Base-by-base conservation (phyloP, 148 eudicot genomes). In the Salicornia ramosissima region DNA sequence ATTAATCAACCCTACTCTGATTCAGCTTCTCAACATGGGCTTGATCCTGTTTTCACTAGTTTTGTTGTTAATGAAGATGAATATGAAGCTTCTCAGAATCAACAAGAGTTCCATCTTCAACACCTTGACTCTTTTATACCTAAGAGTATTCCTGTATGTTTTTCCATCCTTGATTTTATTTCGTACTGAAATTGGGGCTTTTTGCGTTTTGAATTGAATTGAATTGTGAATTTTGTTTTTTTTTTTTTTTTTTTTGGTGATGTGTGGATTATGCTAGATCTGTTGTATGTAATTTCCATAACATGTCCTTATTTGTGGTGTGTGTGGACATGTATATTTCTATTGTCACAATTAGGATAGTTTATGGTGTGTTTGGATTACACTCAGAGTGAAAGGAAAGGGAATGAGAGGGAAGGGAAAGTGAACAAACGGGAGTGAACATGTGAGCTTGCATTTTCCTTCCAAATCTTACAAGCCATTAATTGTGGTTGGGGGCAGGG, bases 91-190 rank as follows among this genome's bases (percentile, higher is more conserved):
- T 77, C 68, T 33, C 68, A 69, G 2, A 18, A 64, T 59, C 65
- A 68, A 5, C 80, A n/a, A n/a, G n/a, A n/a, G n/a, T n/a, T n/a
- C n/a, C n/a, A 80, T 49, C 78, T 79, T 51, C 84, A 74, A 10
- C 74, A 84, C 57, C 76, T 58, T 40, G 85, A 78, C 74, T 78
- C 78, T 55, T 70, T 76, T 31, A 78, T 86, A 19, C 83, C 85
- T n/a, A 82, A 77, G 70, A 81, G 68, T 69, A 68, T 87, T 49
- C 96, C 86, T 39, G 91, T 89, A 75, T 54, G 86, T 71, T 13
- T 36, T 8, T 54, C 12, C n/a, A n/a, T 34, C 10, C 2, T 13
- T 4, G 19, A 10, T 40, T 42, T 14, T 1, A 2, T n/a, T 25
- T 54, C 7, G 7, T 10, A 49, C 4, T 18, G 18, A 18, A 13